These are phyloP conservation scores for Trichocladium uniseriatum DNA, from an alignment of 495 filamentous ascomycete species.

Conservation along the genomic window DNA sequence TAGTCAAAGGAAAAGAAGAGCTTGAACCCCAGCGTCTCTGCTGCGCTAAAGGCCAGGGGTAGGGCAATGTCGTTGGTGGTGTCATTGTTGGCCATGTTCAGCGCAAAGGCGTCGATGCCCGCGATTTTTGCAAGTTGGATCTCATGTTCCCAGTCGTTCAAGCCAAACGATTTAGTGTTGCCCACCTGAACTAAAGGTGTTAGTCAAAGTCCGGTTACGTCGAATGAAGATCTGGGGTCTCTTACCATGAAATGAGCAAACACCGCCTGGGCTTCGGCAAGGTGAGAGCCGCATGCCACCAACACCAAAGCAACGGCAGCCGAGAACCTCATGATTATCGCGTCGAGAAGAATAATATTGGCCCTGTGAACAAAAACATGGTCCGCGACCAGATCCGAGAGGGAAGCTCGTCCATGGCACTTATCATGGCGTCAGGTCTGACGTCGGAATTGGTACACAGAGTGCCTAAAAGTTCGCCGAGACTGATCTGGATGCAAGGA, in stretches of 20 bases:
- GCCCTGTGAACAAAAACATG: no score
- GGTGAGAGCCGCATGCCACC: no score
- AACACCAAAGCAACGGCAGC: no score
- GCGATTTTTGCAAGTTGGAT: constrained; percentile 25
- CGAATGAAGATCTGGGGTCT: neutral
- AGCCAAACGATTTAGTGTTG: constrained; percentile 17
- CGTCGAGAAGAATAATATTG: no score
- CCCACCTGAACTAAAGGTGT: constrained; percentile 4
- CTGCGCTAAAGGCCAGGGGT: constrained; percentile 28
- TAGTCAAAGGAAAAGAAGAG: constrained; percentile 38
- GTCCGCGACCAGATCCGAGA: no score
- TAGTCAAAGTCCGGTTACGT: constrained; percentile 8
- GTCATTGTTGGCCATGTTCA: constrained; percentile 29
- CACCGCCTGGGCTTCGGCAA: constrained; percentile 1
- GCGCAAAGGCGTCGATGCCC: constrained; percentile 30
- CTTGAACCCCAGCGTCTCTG: constrained; percentile 23
- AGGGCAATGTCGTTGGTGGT: constrained; percentile 15
- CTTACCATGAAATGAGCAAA: constrained; percentile 26
- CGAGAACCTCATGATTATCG: no score
- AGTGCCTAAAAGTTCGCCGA: no score
- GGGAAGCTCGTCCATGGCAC: no score
- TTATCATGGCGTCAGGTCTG: no score
- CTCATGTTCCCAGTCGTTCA: constrained; percentile 27
- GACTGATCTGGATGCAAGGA: no score
- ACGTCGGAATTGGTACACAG: no score